These are phyloP conservation scores for Alternaria triticimaculans DNA, from an alignment of 2,329 filamentous ascomycete genomes.

Conservation along the genomic window DNA sequence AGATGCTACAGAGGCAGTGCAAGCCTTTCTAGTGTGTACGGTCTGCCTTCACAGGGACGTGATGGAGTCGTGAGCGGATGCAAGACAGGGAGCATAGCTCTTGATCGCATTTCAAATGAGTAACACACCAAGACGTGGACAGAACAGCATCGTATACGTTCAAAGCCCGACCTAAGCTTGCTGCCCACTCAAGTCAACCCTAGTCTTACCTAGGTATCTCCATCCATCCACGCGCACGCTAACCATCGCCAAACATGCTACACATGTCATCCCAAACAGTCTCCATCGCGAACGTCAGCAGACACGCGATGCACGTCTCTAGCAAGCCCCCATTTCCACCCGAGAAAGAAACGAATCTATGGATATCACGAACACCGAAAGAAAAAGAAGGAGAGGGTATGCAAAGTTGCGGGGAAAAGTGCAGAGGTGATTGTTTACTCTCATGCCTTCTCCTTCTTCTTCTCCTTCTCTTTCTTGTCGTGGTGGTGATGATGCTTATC, in stretches of 20 bases:
- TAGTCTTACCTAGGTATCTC: neutral
- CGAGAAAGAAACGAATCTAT: slow-evolving; percentile 28
- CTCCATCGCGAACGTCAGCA: neutral
- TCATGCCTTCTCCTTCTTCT: slow-evolving; percentile 35
- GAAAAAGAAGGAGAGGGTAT: slow-evolving; percentile 9
- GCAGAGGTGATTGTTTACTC: neutral
- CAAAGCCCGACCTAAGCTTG: neutral
- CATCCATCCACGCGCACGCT: neutral
- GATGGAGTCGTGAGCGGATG: neutral
- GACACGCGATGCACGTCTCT: neutral
- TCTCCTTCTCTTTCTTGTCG: slow-evolving; percentile 42
- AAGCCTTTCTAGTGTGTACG: neutral
- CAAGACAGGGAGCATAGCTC: neutral
- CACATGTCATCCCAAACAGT: neutral
- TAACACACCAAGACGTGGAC: neutral
- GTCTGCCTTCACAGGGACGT: neutral
- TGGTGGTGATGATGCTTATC: slow-evolving; percentile 72
- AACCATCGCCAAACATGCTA: neutral
- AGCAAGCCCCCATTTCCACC: neutral
- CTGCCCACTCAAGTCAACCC: neutral
- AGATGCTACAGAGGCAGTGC: neutral
- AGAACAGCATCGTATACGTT: neutral
- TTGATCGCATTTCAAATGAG: neutral
- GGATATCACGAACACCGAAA: slow-evolving; percentile 36
- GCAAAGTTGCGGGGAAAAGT: neutral